Base-by-base conservation (phyloP, 2,329 filamentous ascomycete genomes). In the Neofusicoccum cordaticola region DNA sequence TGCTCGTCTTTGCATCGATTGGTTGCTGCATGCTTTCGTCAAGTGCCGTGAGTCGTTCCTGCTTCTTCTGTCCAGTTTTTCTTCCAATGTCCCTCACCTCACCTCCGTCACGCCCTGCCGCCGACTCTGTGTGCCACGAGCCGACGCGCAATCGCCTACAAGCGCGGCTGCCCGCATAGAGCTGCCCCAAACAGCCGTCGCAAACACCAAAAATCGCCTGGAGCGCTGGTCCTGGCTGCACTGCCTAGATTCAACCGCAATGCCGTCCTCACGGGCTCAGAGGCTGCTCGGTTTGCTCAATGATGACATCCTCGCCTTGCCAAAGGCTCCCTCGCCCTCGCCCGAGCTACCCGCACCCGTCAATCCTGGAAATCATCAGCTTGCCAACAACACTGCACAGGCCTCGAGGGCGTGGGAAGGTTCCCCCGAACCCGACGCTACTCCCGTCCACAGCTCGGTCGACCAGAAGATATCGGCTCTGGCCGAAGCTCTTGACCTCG, bases 291-390 rank as follows among this genome's bases (percentile, higher is more conserved):
- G 42, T 42, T n/a, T 60, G 27, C 56, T 60, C 27, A 47, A 19
- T 31, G 42, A 60, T 19, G 56, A 60, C n/a, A 60, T 60, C 27
- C 56, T 60, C 27, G 42, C 56, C 22, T 19, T 60, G 31, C 56
- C 56, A 27, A 47, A 47, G n/a, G 41, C 42, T 15, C 41, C 41
- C 31, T 17, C 50, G 9, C 12, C 48, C 13, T 7, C 8, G n/a
- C 56, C 56, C n/a, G 15, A 5, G 42, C n/a, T n/a, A 17, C 42
- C 42, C 11, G 11, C 37, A 11, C 39, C 15, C 39, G 39, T n/a
- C 22, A 15, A 17, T 11, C 9, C 31, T 15, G n/a, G 11, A 39
- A 15, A 37, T n/a, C 41, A 9, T 47, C 41, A 47, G 31, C 11
- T 48, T 44, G 15, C 42, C 56, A 47, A 47, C 56, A 15, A 47